Evolutionary conservation across 495 filamentous ascomycete genomes (phyloP).

Genomic region (Podospora pseudopauciseta): DNA sequence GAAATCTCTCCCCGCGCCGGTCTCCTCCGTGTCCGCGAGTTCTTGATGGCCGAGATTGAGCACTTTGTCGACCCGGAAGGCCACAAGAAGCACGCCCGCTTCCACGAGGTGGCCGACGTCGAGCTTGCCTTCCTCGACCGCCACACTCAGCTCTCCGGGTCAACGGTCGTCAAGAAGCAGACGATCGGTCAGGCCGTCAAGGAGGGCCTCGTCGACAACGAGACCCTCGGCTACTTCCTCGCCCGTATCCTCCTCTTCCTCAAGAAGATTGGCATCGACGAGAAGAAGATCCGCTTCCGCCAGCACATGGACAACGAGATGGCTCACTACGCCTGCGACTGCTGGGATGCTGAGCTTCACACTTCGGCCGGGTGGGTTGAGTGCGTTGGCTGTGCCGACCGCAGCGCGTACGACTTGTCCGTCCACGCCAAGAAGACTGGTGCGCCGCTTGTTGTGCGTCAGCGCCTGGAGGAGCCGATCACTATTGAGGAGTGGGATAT

Average conservation of each 20-base stretch:
- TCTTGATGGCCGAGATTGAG: conserved; percentile 81
- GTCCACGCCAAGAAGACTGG: conserved; percentile 81
- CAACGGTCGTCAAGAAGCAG: conserved; percentile 57
- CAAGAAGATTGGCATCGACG: conserved; percentile 64
- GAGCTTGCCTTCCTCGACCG: conserved; percentile 68
- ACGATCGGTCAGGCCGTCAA: conserved; percentile 70
- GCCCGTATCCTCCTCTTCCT: conserved; percentile 75
- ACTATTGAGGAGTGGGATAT: conserved; percentile 69
- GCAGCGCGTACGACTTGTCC: conserved; percentile 74
- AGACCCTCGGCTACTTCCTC: conserved; percentile 85
- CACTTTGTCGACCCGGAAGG: conserved; percentile 70
- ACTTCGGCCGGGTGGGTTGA: conserved; percentile 84
- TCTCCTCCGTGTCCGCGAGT: conserved; percentile 74
- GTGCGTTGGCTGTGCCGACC: conserved; percentile 80
- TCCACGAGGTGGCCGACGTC: conserved; percentile 62
- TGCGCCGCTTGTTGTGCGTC: conserved; percentile 65
- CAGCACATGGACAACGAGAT: conserved; percentile 80
- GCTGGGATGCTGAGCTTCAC: conserved; percentile 78
- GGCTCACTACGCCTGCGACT: conserved; percentile 78
- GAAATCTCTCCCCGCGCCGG: conserved; percentile 73
- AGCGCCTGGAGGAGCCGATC: conserved; percentile 57
- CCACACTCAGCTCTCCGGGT: conserved; percentile 65
- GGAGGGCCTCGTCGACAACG: conserved; percentile 68
- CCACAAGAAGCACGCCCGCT: conserved; percentile 69
- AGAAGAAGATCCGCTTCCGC: conserved; percentile 71